Evolutionary conservation across 805 yeast genomes (phyloP), one percentile per base, ranked within the genome.

Genomic region (Metschnikowia koreensis): DNA sequence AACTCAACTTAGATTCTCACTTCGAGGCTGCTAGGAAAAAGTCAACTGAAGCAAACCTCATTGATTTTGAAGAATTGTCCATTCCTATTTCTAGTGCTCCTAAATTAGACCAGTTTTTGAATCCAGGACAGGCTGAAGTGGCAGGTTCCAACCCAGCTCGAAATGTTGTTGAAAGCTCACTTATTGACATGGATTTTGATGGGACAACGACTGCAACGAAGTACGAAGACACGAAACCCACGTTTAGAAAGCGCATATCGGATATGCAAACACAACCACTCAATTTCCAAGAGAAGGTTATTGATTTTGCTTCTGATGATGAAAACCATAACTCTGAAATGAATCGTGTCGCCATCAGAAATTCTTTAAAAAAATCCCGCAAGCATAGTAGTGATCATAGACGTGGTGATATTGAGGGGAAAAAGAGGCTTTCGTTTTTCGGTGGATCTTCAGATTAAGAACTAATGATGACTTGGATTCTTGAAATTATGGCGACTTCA

Each of bases 251-350:
- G 57, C 57, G 69, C 44, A 54, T 67, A 12, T 59, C 70, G 0
- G 64, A 67, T 4, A 56, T 61, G 27, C 67, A 63, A 45, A 57
- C 61, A 15, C 73, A 72, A 4, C 59, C 65, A 9, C 57, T 73
- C 38, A 66, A 59, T 28, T 68, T 74, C 31, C 71, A 72, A 53
- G 78, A 75, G 56, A 76, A 75, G 53, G 76, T 74, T 3, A 68
- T 75, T 50, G 79, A 75, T 56, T 75, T 73, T 66, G 79, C 74
- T 1, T 72, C 77, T 11, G 79, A 75, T 54, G 78, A 75, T 55
- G 79, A 75, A 50, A 70, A 68, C 50, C 64, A 67, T 45, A 64
- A 64, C 13, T 68, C 74, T 1, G 60, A 60, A 26, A 69, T 75
- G 77, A 74, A 63, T 57, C 58, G 79, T 15, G 59, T 75, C 34